A percentile compares a stretch with the other conserved stretches of the same genome.
Conservation (phyloP, 305 asterid species). For the Withania somnifera region DNA sequence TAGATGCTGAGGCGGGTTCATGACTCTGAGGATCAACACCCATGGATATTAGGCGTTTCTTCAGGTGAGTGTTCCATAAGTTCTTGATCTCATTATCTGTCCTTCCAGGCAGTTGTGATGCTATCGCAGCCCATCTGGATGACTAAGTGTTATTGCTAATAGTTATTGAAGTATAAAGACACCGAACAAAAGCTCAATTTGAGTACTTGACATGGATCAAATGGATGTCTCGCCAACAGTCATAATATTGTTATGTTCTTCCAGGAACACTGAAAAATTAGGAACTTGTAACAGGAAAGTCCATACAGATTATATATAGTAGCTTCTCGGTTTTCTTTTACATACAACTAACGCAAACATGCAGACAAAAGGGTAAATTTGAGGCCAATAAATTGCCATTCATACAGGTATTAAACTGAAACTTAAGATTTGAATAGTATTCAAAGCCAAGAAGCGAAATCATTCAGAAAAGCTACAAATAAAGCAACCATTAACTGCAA, state of each 20-base stretch:
- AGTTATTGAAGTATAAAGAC: background rate
- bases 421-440: too few species aligned
- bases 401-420: too few species aligned
- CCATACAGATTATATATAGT: background rate
- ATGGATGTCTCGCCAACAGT: too few species aligned
- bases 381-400: background rate
- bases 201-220: too few species aligned
- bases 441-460: too few species aligned
- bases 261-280: too few species aligned
- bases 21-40: slow-evolving; percentile 86
- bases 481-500: background rate
- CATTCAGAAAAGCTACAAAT: too few species aligned
- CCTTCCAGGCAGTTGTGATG: slow-evolving; percentile 81
- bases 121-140: slow-evolving; percentile 93
- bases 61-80: slow-evolving; percentile 91
- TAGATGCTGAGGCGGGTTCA: slow-evolving; percentile 32
- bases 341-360: background rate
- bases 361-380: background rate
- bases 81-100: slow-evolving; percentile 95
- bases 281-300: too few species aligned
- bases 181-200: background rate
- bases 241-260: too few species aligned
- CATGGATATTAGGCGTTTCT: slow-evolving; percentile 53
- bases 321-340: background rate
- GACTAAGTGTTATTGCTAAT: background rate